Base-by-base conservation (phyloP, 2,329 filamentous ascomycete species). In the Clarireedia paspali region DNA sequence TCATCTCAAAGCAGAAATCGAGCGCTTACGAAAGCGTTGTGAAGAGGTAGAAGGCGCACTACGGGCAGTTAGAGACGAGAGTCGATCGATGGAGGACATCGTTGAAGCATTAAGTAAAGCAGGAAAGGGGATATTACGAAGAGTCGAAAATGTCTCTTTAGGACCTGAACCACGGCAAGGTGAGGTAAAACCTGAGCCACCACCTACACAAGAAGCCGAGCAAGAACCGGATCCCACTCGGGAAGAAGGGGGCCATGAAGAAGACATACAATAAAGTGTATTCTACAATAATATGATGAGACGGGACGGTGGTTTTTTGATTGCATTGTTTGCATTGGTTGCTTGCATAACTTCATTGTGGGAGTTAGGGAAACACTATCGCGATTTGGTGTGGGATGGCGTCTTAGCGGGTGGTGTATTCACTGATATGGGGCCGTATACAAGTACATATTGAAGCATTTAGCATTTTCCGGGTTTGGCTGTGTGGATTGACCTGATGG, bases 1-100 rank as follows among this genome's bases (percentile, higher is more conserved):
- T 40, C 53, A 56, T n/a, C 60, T 68, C 9, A 62, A 56, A 49
- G 57, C 58, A 44, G 66, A 69, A 46, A 60, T 68, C 10, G 56
- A 50, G 36, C 61, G 60, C 3, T 56, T 69, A 15, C 62, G 59
- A 27, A 55, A 39, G 46, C 64, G 65, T 44, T 68, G 64, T 54
- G 50, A 53, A 12, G 63, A 65, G 42, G 59, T 63, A 23, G 66
- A 68, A 54, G 52, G 55, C 27, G 55, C 62, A 3, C 53, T 69
- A 42, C 58, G 59, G 24, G 57, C 57, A 7, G 60, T 69, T 4
- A 48, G 58, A 47, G 60, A 65, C n/a, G 63, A 68, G 7, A 64
- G 60, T 48, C 60, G 58, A 10, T 63, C 59, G 34, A 67, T 67
- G 60, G 61, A 64, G 58, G 57, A 57, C 26, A 59, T 66, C 17